phyloP scores from a whole-genome alignment of 148 eudicot genomes.

The Fallopia convolvulus region DNA sequence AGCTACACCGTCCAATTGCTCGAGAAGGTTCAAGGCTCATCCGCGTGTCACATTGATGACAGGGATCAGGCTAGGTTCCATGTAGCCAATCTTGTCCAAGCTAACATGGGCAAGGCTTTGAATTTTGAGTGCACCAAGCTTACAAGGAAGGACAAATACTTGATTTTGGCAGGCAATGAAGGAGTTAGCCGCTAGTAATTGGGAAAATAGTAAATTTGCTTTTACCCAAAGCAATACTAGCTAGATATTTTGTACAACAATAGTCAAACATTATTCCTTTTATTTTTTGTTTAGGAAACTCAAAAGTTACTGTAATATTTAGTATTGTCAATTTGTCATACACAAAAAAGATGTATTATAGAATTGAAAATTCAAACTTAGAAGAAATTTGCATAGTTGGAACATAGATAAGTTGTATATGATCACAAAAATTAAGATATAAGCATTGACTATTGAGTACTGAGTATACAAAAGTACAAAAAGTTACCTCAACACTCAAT shows the following conservation, averaged over 20 bases:
- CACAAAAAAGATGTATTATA: not conserved
- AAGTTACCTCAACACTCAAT: too few species aligned
- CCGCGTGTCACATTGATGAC: constrained; percentile 8
- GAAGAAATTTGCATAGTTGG: not conserved
- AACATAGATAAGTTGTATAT: not conserved
- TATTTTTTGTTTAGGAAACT: not conserved
- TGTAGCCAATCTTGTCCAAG: constrained; percentile 68
- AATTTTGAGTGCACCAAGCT: constrained; percentile 58
- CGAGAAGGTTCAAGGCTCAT: constrained; percentile 24
- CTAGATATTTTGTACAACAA: not conserved
- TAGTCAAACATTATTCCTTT: not conserved
- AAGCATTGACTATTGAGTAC: not conserved
- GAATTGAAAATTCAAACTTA: not conserved
- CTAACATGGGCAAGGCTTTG: constrained; percentile 49
- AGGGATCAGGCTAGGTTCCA: constrained; percentile 25
- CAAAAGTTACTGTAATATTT: not conserved
- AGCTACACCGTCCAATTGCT: constrained; percentile 47
- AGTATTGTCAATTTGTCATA: not conserved
- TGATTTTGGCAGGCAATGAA: constrained; percentile 74
- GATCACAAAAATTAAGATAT: not conserved
- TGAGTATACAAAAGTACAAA: not conserved
- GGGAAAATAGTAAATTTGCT: not conserved
- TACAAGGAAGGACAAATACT: constrained; percentile 84
- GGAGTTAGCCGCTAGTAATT: constrained; percentile 25
- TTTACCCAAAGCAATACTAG: not conserved